These are phyloP conservation scores for Heliamphora exappendiculata DNA, from an alignment of 148 eudicot genomes.

Conservation along the genomic window DNA sequence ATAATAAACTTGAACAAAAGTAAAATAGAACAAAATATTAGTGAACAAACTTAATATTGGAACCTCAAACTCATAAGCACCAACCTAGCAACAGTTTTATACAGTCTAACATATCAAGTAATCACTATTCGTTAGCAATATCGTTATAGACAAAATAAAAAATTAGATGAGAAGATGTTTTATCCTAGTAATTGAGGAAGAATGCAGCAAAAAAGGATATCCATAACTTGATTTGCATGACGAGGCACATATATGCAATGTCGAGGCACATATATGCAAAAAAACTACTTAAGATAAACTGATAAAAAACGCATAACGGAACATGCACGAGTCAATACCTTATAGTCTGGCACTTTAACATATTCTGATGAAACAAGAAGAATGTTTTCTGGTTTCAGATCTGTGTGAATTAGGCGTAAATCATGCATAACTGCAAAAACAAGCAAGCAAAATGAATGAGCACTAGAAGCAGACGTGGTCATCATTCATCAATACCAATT, in stretches of 20 bases:
- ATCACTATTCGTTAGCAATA: not conserved
- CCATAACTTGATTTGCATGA: not conserved
- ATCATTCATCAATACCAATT: not conserved
- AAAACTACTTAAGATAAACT: not conserved
- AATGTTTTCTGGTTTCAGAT: conserved; percentile 56
- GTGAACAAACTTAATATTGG: conserved; percentile 7
- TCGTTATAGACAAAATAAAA: not conserved
- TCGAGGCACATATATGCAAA: not conserved
- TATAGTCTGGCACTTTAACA: conserved; percentile 50
- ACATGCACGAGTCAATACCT: conserved; percentile 29
- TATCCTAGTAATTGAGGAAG: not conserved
- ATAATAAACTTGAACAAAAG: conserved; percentile 35
- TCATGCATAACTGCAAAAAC: conserved; percentile 57
- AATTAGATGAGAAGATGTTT: not conserved
- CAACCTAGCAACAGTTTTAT: not conserved
- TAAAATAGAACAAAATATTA: conserved; percentile 11
- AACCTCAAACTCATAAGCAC: not conserved
- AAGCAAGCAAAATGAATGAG: conserved; percentile 12
- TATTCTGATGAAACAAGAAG: conserved; percentile 53
- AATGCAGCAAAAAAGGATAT: not conserved
- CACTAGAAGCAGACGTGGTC: conserved; percentile 1
- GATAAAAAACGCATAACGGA: not conserved
- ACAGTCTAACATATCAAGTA: not conserved
- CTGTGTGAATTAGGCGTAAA: conserved; percentile 55
- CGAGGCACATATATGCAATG: not conserved